Evolutionary conservation across 1,284 basidiomycete species (phyloP).

Genomic region (Pascua guehoae): DNA sequence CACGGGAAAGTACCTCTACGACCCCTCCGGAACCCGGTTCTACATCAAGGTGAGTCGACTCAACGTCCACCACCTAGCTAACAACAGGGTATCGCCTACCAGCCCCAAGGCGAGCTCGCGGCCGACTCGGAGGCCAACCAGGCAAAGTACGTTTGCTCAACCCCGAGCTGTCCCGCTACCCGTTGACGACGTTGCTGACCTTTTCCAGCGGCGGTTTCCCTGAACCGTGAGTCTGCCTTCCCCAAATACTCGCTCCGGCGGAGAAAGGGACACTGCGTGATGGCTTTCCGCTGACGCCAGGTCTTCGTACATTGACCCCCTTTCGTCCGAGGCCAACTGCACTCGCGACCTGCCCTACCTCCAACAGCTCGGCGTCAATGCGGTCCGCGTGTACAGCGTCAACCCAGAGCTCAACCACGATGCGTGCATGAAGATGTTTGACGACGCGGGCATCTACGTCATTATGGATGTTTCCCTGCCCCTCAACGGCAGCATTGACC

Average conservation of each 20-base stretch:
- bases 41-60: conserved; percentile 64
- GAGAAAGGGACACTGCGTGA: too few relatives aligned
- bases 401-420: conserved; percentile 78
- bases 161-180: background rate
- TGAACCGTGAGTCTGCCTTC: conserved; percentile 54
- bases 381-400: conserved; percentile 80
- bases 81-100: conserved; percentile 72
- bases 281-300: conserved; percentile 6
- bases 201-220: conserved; percentile 57
- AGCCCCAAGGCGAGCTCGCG: conserved; percentile 66
- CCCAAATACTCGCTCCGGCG: too few relatives aligned
- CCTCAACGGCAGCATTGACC: conserved; percentile 80
- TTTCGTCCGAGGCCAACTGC: conserved; percentile 66
- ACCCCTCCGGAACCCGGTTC: conserved; percentile 67
- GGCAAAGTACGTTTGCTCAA: conserved; percentile 37
- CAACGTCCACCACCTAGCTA: background rate
- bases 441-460: conserved; percentile 77
- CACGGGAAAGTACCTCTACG: conserved; percentile 67
- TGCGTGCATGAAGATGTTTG: conserved; percentile 73
- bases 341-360: conserved; percentile 74
- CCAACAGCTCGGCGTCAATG: conserved; percentile 55
- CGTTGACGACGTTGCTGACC: conserved; percentile 1
- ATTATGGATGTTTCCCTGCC: conserved; percentile 85
- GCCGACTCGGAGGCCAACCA: conserved; percentile 55
- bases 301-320: conserved; percentile 59